Evolutionary conservation across 2,329 filamentous ascomycete species (phyloP), one percentile per base, ranked within the genome.

Genomic region (Alternaria arborescens): DNA sequence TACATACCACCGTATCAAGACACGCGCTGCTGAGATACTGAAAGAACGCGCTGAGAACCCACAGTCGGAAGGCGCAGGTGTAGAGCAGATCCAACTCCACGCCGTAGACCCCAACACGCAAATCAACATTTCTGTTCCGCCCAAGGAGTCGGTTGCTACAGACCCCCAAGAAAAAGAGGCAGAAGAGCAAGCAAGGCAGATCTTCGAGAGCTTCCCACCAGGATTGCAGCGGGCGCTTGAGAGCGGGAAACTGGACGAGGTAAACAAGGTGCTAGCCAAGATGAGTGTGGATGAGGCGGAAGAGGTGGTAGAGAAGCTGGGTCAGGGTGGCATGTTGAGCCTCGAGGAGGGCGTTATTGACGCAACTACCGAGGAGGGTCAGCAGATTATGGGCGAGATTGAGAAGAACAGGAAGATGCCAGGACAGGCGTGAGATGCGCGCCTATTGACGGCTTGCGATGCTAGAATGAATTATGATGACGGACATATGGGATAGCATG

Each of bases 31-130:
- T 7, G 92, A 96, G 78, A 90, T 97, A 65, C 84, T 83, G 41
- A 87, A 86, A 64, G 84, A 90, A 69, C 80, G 83, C n/a, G 76
- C 73, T 2, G 72, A 77, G 47, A 78, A 84, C 44, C 84, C 82
- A 6, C 83, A 83, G 20, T 82, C 82, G 8, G 80, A 80, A 2
- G 57, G 57, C 26, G 87, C 85, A 24, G 92, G 90, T 20, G 91
- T 97, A 10, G 95, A 99, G 82, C 94, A 97, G 79, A 99, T 99
- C 69, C 96, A 99, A 80, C 86, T 99, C 47, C 95, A 99, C 77
- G 94, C 95, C 14, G 94, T 99, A 11, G 93, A 97, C 78, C 94
- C 94, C 0, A 91, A 91, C 48, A 97, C 94, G 3, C 90, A 91
- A 62, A 97, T 99, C 77, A 91, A 92, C 76, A 97, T 98, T 78